Evolutionary conservation across 176 grass and related monocot genomes (phyloP), one percentile per base, ranked within the genome.

Genomic region (Zoysia japonica): DNA sequence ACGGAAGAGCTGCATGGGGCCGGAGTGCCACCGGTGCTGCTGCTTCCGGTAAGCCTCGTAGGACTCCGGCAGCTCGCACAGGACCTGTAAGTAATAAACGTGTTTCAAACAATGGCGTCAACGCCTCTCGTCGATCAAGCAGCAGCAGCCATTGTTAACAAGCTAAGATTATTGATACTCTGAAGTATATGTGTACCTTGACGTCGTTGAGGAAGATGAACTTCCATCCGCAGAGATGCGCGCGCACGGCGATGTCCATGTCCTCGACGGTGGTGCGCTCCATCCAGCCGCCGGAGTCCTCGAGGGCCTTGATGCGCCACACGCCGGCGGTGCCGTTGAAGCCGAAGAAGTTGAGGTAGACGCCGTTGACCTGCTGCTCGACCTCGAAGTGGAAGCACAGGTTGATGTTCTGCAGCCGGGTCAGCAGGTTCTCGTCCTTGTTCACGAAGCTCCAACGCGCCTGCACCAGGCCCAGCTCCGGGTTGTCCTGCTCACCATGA

Each of bases 341-440:
- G 55, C 96, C 96, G 37, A 99, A 99, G 90, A 99, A 99, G 82
- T 95, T 95, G 14, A 92, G 89, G 75, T 91, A 99, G 45, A 99
- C 48, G 55, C 96, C 88, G 16, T 99, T 99, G 37, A 99, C 96
- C 84, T 99, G 96, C 88, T 99, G 92, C 88, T 99, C 96, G n/a
- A 99, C 92, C 89, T 99, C 96, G 68, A 99, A 99, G 75, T 99
- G 96, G 71, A 99, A 99, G 88, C 96, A 99, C 45, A 99, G 52
- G 78, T 99, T 99, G 68, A 99, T 99, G 79, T 99, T 88, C 87
- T 99, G 96, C 36, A 99, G 96, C 40, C 96, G 90, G 12, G 96
- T 99, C 72, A 99, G 76, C 56, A 99, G 82, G 79, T 99, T 99
- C 79, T 99, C 96, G 36, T 91, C 92, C 88, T 88, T 93, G 84